A percentile compares a stretch with the other conserved stretches of the same genome.
These are phyloP conservation scores for Pseudogymnoascus sp. DNA, from an alignment of 2,329 filamentous ascomycete genomes.

Conservation along the genomic window DNA sequence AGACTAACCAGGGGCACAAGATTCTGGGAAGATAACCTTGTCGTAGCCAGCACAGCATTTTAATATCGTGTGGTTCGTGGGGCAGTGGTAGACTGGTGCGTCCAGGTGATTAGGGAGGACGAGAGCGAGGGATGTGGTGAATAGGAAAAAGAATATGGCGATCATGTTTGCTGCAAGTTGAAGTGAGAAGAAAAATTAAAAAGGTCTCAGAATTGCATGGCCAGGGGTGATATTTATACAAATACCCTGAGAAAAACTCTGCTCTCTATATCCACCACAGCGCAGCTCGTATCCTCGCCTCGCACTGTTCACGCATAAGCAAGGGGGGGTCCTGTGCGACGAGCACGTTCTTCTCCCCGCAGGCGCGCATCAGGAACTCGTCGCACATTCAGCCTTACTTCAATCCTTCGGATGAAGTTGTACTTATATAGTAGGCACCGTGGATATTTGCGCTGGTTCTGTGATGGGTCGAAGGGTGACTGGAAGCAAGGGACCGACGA, in stretches of 20 bases:
- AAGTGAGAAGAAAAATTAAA: neutral
- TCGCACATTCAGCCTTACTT: constrained; percentile 1
- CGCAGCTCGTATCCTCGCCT: neutral
- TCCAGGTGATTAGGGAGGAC: neutral
- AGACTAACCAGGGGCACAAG: neutral
- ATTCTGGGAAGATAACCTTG: neutral
- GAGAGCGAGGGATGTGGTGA: neutral
- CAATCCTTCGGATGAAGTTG: neutral
- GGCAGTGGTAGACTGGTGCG: neutral
- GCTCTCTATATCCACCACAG: neutral
- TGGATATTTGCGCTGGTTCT: neutral
- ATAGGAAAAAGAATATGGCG: neutral
- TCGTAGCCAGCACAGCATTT: constrained; percentile 1
- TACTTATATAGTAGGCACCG: neutral
- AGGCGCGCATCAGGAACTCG: neutral
- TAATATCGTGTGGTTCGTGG: neutral
- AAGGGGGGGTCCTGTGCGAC: neutral
- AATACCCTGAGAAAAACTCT: neutral
- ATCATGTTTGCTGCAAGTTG: neutral
- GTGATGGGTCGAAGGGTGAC: neutral
- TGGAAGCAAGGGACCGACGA: neutral
- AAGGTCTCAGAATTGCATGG: neutral
- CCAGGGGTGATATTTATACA: neutral
- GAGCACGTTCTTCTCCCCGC: neutral
- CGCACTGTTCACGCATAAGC: neutral